These are phyloP conservation scores for Tylopilus sp. DNA, from an alignment of 1,284 basidiomycete species.

Conservation along the genomic window DNA sequence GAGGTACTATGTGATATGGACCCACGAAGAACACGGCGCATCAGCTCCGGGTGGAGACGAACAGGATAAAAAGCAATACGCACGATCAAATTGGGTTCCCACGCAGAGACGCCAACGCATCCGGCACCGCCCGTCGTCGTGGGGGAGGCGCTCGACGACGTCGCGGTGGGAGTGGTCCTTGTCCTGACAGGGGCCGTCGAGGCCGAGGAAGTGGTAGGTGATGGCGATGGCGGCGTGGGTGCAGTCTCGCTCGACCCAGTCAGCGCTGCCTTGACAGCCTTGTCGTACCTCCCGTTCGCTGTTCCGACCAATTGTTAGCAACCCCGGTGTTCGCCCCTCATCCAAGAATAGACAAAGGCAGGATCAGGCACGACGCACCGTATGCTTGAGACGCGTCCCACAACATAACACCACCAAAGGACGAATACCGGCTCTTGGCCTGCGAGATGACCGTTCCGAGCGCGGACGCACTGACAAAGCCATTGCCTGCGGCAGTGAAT, in stretches of 20 bases:
- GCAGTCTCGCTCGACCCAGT: conserved; percentile 21
- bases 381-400: conserved; percentile 63
- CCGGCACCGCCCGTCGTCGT: conserved; percentile 31
- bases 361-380: conserved; percentile 32
- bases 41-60: not conserved
- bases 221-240: conserved; percentile 1
- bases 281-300: conserved; percentile 54
- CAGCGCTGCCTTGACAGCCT: conserved; percentile 50
- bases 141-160: conserved; percentile 23
- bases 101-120: conserved; percentile 48
- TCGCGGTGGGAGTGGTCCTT: conserved; percentile 5
- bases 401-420: conserved; percentile 69
- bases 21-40: not conserved
- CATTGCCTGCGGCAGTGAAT: conserved; percentile 43
- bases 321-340: not conserved
- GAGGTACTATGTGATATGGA: conserved; percentile 35
- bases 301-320: not conserved
- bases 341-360: not conserved
- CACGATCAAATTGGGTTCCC: conserved; percentile 44
- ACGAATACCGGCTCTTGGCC: conserved; percentile 49
- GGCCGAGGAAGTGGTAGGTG: not conserved
- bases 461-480: conserved; percentile 48
- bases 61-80: not conserved
- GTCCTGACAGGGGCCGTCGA: conserved; percentile 22
- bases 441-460: conserved; percentile 43